Evolutionary conservation across 176 grass and related monocot genomes (phyloP).

Genomic region (bread wheat (Triticum aestivum)): DNA sequence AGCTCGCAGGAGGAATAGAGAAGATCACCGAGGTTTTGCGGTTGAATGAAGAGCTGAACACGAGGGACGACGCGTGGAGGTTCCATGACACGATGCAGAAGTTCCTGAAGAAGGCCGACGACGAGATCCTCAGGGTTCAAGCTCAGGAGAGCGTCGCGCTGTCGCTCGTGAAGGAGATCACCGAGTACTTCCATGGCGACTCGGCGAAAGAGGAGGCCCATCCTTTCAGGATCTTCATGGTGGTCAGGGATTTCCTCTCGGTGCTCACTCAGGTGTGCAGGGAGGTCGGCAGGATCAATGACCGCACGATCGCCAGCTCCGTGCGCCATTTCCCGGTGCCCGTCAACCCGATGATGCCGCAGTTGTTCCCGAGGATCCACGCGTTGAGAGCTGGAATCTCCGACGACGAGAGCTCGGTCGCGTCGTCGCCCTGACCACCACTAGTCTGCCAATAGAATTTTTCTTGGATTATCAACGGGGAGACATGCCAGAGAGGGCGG

Average conservation of each 20-base stretch:
- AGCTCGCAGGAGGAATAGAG: conserved; percentile 80
- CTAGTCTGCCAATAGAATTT: conserved; percentile 30
- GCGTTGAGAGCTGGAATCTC: conserved; percentile 70
- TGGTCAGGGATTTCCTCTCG: conserved; percentile 83
- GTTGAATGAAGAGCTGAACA: conserved; percentile 47
- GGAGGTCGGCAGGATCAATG: conserved; percentile 71
- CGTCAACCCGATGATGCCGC: conserved; percentile 75
- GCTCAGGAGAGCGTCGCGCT: conserved; percentile 85
- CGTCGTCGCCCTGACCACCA: conserved; percentile 43
- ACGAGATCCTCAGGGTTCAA: conserved; percentile 79
- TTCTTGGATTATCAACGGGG: conserved; percentile 11
- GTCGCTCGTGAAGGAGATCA: conserved; percentile 94
- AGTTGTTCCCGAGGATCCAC: conserved; percentile 72
- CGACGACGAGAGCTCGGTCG: conserved; percentile 73
- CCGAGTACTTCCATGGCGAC: conserved; percentile 92
- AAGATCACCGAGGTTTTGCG: conserved; percentile 79
- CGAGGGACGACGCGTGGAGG: conserved; percentile 40
- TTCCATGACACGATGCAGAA: conserved; percentile 75
- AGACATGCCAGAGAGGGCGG: background rate
- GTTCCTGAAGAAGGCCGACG: conserved; percentile 78
- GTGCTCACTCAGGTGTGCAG: conserved; percentile 90
- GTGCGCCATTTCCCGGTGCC: conserved; percentile 84
- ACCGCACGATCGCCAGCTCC: conserved; percentile 64
- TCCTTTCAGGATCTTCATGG: conserved; percentile 97
- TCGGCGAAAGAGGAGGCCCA: conserved; percentile 88